Conservation (phyloP, 2,329 filamentous ascomycete genomes). For the Aspergillus bombycis region DNA sequence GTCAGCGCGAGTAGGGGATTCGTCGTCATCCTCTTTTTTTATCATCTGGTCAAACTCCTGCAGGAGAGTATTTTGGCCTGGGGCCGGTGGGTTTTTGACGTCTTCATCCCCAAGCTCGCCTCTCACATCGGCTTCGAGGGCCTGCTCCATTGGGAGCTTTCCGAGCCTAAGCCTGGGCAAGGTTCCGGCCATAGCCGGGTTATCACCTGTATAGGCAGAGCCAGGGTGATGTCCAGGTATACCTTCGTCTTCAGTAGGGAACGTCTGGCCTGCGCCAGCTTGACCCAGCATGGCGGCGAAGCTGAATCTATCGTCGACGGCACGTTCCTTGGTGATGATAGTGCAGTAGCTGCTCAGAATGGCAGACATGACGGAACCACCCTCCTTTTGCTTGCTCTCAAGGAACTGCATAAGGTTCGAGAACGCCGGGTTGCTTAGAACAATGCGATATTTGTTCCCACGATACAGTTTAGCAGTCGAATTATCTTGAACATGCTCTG, state of each 20-base stretch:
- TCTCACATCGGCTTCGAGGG: slow-evolving; percentile 81
- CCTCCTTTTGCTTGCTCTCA: slow-evolving; percentile 80
- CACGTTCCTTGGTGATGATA: slow-evolving; percentile 62
- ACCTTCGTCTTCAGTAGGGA: slow-evolving; percentile 68
- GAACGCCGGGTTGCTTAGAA: slow-evolving; percentile 83
- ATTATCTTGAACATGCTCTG: slow-evolving; percentile 78
- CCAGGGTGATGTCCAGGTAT: slow-evolving; percentile 70
- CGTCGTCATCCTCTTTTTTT: slow-evolving; percentile 86
- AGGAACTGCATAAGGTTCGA: slow-evolving; percentile 84
- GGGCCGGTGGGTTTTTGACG: slow-evolving; percentile 68
- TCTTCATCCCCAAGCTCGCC: slow-evolving; percentile 88
- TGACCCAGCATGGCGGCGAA: slow-evolving; percentile 63
- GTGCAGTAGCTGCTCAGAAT: slow-evolving; percentile 68
- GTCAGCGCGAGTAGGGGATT: slow-evolving; percentile 75
- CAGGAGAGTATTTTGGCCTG: slow-evolving; percentile 73
- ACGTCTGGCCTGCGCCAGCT: slow-evolving; percentile 57
- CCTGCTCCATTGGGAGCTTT: slow-evolving; percentile 78
- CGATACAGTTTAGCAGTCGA: slow-evolving; percentile 77
- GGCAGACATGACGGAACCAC: slow-evolving; percentile 75
- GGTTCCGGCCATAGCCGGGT: slow-evolving; percentile 59
- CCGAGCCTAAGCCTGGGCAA: slow-evolving; percentile 73
- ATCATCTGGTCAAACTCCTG: slow-evolving; percentile 87
- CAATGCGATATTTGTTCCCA: slow-evolving; percentile 84
- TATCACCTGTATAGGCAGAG: slow-evolving; percentile 62
- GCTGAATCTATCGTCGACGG: slow-evolving; percentile 60